Percentiles rank a stretch among this genome's conserved stretches.
Evolutionary conservation across 1,139 yeast genomes (phyloP).

Genomic region (Maudiozyma humilis): DNA sequence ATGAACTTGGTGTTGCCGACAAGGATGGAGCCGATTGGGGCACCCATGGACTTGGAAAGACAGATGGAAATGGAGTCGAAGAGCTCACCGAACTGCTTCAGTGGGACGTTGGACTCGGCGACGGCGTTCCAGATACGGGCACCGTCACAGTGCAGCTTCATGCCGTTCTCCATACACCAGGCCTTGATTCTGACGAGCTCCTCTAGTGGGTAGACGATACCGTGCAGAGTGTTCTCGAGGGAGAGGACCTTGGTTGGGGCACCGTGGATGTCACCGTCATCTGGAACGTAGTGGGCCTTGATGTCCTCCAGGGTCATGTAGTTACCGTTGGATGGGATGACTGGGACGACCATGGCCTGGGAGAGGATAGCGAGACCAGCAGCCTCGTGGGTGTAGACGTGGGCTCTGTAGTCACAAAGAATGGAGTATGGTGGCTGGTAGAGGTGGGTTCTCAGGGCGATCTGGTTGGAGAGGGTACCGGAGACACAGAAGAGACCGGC

Average conservation of each 20-base stretch:
- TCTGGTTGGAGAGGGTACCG: constrained; percentile 87
- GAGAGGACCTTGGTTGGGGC: constrained; percentile 85
- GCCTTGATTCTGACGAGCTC: constrained; percentile 66
- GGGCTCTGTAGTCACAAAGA: constrained; percentile 78
- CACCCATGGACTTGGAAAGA: constrained; percentile 84
- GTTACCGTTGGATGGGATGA: constrained; percentile 62
- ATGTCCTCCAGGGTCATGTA: constrained; percentile 78
- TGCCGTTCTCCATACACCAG: constrained; percentile 58
- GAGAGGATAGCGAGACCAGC: constrained; percentile 85
- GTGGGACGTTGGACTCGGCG: constrained; percentile 60
- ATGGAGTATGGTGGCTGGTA: constrained; percentile 81
- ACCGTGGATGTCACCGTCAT: constrained; percentile 74
- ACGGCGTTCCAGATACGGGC: constrained; percentile 94
- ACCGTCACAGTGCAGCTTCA: constrained; percentile 81
- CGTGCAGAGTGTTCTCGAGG: constrained; percentile 82
- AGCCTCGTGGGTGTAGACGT: constrained; percentile 77
- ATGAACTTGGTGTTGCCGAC: constrained; percentile 62
- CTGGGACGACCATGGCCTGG: constrained; percentile 88
- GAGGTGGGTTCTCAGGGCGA: constrained; percentile 71
- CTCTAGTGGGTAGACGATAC: constrained; percentile 71
- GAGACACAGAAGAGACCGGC: constrained; percentile 80
- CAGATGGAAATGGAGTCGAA: constrained; percentile 89
- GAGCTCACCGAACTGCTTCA: constrained; percentile 63
- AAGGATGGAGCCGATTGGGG: constrained; percentile 86
- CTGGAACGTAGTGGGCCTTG: constrained; percentile 53